Evolutionary conservation across 2,329 filamentous ascomycete species (phyloP).

Genomic region (Pestalotiopsis sp.): DNA sequence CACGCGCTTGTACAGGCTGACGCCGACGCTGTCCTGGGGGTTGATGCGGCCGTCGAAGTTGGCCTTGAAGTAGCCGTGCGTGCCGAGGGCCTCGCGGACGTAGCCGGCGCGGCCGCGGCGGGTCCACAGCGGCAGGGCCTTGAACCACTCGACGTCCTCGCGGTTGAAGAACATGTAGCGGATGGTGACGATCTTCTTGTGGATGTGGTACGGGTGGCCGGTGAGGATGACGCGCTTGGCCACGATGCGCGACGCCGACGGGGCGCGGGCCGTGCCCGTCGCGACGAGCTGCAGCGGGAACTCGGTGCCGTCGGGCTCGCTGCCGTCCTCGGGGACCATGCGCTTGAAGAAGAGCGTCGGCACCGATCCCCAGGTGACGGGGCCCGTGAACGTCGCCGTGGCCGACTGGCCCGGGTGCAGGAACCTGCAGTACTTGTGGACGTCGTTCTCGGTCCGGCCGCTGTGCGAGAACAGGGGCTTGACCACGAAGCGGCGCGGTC

Average conservation of each 20-base stretch:
- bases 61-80: conserved; percentile 99
- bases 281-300: conserved; percentile 72
- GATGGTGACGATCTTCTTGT: conserved; percentile 95
- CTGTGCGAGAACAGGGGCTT: conserved; percentile 88
- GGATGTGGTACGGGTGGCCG: conserved; percentile 97
- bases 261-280: conserved; percentile 84
- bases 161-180: conserved; percentile 99
- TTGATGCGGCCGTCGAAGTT: conserved; percentile 97
- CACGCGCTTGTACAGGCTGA: conserved; percentile 85
- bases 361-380: conserved; percentile 90
- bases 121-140: conserved; percentile 93
- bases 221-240: conserved; percentile 94
- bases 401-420: conserved; percentile 88
- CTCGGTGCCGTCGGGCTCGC: conserved; percentile 42
- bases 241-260: conserved; percentile 76
- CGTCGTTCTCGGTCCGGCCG: conserved; percentile 93
- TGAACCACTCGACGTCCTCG: conserved; percentile 96
- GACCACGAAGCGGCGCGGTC: conserved; percentile 82
- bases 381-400: conserved; percentile 87
- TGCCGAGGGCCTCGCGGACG: conserved; percentile 92
- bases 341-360: conserved; percentile 87
- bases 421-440: conserved; percentile 95
- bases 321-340: conserved; percentile 42
- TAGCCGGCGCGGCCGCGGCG: conserved; percentile 84
- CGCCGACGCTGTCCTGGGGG: conserved; percentile 89